These are phyloP conservation scores for Hydnomerulius pinastri DNA, from an alignment of 768 basidiomycete species.

Conservation along the genomic window DNA sequence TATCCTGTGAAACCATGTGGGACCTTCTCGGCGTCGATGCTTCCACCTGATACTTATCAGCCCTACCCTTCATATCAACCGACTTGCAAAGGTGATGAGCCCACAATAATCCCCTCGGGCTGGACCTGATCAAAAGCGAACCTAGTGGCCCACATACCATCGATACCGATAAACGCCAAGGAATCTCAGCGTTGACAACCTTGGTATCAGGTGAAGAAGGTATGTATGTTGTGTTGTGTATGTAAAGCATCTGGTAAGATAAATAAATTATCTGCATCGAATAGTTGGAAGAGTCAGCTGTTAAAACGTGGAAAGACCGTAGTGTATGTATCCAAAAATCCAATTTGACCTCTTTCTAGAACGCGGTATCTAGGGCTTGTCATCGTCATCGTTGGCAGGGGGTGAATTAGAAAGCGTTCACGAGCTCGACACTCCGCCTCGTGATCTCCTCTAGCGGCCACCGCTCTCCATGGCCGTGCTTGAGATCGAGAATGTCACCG, in stretches of 20 bases:
- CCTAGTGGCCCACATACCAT: too few species aligned
- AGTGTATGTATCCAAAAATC: slow-evolving; percentile 28
- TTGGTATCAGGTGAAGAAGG: slow-evolving; percentile 1
- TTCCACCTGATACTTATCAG: too few species aligned
- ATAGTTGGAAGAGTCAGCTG: slow-evolving; percentile 16
- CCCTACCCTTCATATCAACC: too few species aligned
- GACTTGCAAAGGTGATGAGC: too few species aligned
- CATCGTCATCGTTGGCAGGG: not conserved
- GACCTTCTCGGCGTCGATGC: too few species aligned
- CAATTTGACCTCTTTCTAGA: slow-evolving; percentile 1
- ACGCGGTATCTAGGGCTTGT: slow-evolving; percentile 2
- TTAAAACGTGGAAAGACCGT: slow-evolving; percentile 4
- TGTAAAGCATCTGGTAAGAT: slow-evolving; percentile 20
- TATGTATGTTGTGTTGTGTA: slow-evolving; percentile 6
- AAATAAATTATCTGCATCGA: slow-evolving; percentile 29
- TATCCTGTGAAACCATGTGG: too few species aligned
- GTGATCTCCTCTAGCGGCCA: slow-evolving; percentile 81
- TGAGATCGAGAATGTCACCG: slow-evolving; percentile 87
- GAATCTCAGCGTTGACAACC: too few species aligned
- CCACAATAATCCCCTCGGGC: too few species aligned
- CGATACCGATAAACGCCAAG: too few species aligned
- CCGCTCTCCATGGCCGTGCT: slow-evolving; percentile 70
- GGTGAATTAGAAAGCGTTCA: slow-evolving; percentile 35
- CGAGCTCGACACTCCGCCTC: slow-evolving; percentile 73
- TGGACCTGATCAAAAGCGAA: too few species aligned